phyloP scores from a whole-genome alignment of 169 alveolate genomes.

The Eimeria sp. region DNA sequence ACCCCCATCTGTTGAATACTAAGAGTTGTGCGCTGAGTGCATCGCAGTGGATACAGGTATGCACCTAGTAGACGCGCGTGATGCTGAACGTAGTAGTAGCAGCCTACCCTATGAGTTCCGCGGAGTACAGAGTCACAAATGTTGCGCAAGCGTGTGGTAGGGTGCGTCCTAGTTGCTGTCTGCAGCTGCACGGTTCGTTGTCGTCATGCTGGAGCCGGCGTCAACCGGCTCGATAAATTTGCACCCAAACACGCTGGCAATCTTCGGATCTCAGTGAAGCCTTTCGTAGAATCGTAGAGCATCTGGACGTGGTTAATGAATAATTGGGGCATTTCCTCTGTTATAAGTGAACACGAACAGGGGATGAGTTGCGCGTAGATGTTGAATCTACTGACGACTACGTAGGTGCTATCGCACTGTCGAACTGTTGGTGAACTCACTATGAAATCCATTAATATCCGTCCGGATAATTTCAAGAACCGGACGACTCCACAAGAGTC shows the following conservation, averaged over 20 bases:
- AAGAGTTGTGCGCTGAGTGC: too few relatives aligned
- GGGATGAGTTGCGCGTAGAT: not conserved
- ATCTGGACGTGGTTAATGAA: not conserved
- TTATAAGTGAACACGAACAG: not conserved
- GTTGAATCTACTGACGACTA: too few relatives aligned
- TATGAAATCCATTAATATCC: too few relatives aligned
- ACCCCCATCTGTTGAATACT: too few relatives aligned
- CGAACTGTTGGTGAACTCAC: too few relatives aligned
- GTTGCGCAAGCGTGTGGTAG: not conserved
- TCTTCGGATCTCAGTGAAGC: not conserved
- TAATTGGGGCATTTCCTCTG: not conserved
- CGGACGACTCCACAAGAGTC: too few relatives aligned
- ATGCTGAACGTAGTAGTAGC: too few relatives aligned
- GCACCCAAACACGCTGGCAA: not conserved
- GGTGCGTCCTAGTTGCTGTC: not conserved
- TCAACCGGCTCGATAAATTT: not conserved
- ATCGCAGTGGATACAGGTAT: too few relatives aligned
- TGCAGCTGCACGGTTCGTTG: not conserved
- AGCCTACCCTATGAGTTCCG: too few relatives aligned
- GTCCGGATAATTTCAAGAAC: too few relatives aligned
- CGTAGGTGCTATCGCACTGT: too few relatives aligned
- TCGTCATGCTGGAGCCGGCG: not conserved
- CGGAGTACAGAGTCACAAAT: not conserved
- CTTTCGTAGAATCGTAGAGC: not conserved
- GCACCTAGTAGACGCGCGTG: too few relatives aligned